Percentiles rank a stretch among this genome's conserved stretches.
phyloP scores from a whole-genome alignment of 495 filamentous ascomycete genomes.

The Hyaloscypha finlandica region DNA sequence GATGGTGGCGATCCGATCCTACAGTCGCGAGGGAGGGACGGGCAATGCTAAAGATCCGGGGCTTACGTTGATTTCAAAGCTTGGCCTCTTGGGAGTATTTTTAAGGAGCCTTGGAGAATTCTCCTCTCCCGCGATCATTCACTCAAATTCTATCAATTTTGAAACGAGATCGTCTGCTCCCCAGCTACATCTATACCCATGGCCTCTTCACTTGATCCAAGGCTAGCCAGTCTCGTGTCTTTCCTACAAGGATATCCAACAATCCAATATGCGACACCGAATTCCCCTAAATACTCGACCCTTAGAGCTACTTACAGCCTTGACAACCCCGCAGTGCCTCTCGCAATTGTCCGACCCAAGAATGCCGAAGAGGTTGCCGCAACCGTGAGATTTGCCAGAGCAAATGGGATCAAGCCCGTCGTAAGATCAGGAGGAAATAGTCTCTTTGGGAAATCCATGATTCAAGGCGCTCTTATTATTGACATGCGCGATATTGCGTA shows the following conservation, averaged over 20 bases:
- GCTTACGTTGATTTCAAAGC: too few relatives aligned
- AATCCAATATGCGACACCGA: conserved; percentile 34
- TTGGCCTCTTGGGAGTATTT: too few relatives aligned
- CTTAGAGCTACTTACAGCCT: conserved; percentile 26
- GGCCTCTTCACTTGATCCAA: too few relatives aligned
- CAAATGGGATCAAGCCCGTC: conserved; percentile 35
- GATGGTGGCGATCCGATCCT: too few relatives aligned
- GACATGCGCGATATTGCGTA: conserved; percentile 44
- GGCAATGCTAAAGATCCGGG: too few relatives aligned
- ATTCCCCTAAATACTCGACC: conserved; percentile 30
- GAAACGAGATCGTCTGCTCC: too few relatives aligned
- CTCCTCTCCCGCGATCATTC: too few relatives aligned
- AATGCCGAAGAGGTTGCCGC: conserved; percentile 38
- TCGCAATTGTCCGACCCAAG: conserved; percentile 39
- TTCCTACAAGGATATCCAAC: conserved; percentile 28
- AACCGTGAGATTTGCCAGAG: conserved; percentile 32
- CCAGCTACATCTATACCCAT: too few relatives aligned
- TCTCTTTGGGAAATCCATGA: conserved; percentile 34
- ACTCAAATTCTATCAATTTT: too few relatives aligned
- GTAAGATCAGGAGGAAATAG: conserved; percentile 44
- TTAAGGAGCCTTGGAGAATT: too few relatives aligned
- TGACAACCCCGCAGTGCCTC: conserved; percentile 28
- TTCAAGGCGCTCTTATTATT: conserved; percentile 36
- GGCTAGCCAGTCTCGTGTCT: background rate
- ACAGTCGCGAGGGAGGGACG: too few relatives aligned